Evolutionary conservation across 2,329 filamentous ascomycete genomes (phyloP), one percentile per base, ranked within the genome.

Genomic region (Samsoniella hepiali): DNA sequence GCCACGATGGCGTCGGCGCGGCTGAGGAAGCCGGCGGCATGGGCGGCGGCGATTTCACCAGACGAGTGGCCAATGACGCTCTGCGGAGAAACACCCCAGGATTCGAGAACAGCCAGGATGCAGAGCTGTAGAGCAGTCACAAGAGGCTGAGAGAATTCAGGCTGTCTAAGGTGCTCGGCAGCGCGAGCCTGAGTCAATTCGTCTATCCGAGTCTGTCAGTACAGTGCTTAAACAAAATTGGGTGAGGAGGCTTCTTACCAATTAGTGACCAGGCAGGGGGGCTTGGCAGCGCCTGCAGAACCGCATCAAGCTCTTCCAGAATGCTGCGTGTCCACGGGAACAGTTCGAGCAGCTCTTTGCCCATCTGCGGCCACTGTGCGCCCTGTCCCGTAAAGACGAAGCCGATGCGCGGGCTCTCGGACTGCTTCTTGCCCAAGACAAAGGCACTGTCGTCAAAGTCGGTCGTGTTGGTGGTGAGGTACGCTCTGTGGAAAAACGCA

Each of bases 61-160:
- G 70, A 74, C 0, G 74, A 77, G 63, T 79, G 77, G 1, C 77
- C 76, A 1, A 76, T 68, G 2, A 77, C 73, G 7, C 66, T 64
- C 15, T 66, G 44, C 0, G 75, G 74, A 1, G 51, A 60, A 3
- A 79, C 64, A 2, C 68, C 67, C 55, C 72, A 76, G 2, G 65
- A 67, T 34, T 67, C 63, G n/a, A 77, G 68, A 0, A 80, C 68
- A 17, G 78, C 72, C 0, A 79, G 71, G 1, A 82, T 64, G 1
- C 69, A 76, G 3, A 81, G 69, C 63, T 82, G 80, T 0, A 82
- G 49, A 0, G 77, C 77, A 0, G 78, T 80, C 60, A 74, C 79
- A 0, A 76, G 62, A 5, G 77, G 72, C 64, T 79, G 62, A 15
- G 56, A 66, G 79, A 80, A 11, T 45, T 68, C 79, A 0, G 82